Base-by-base conservation (phyloP, 805 yeast species). In the Schwanniomyces sp. region DNA sequence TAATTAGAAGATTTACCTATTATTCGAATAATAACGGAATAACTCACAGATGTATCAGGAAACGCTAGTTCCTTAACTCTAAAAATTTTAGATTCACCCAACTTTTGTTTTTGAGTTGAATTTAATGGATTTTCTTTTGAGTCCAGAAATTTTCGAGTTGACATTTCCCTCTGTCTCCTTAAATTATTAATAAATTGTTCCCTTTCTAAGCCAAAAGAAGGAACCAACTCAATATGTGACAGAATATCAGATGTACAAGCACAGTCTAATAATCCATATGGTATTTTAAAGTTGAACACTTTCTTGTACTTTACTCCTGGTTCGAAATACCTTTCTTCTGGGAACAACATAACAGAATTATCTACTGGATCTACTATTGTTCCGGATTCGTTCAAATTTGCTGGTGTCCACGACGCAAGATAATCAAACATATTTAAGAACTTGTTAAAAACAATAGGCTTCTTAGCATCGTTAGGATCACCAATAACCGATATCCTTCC, bases 391-490 rank as follows among this genome's bases (percentile, higher is more conserved):
- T 62, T 61, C 37, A 72, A 60, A n/a, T 51, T 37, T 2, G 63
- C 74, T 44, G 67, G 65, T 48, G 77, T 74, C 70, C 75, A 82
- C 36, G 79, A 72, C 2, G 84, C 86, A 44, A 68, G 63, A 27
- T 79, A 60, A 57, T 81, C 85, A 46, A 72, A 76, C 72, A 77
- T 76, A 45, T 73, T 72, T 40, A 80, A 56, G 51, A 79, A 73
- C 18, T 67, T 68, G 40, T 62, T 63, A 36, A 56, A 49, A 7
- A 52, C 56, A 25, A 53, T 40, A 17, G 56, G 56, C 5, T 16
- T 40, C 28, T 32, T 48, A 40, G 64, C 66, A 2, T 65, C 67
- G 2, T 56, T 50, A 18, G 44, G 51, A 36, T 58, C 59, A 2
- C 44, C 44, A 6, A 41, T 41, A 34, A 61, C 61, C 14, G 52